phyloP scores from a whole-genome alignment of 305 asterid genomes.

The Fraxinus platypoda region DNA sequence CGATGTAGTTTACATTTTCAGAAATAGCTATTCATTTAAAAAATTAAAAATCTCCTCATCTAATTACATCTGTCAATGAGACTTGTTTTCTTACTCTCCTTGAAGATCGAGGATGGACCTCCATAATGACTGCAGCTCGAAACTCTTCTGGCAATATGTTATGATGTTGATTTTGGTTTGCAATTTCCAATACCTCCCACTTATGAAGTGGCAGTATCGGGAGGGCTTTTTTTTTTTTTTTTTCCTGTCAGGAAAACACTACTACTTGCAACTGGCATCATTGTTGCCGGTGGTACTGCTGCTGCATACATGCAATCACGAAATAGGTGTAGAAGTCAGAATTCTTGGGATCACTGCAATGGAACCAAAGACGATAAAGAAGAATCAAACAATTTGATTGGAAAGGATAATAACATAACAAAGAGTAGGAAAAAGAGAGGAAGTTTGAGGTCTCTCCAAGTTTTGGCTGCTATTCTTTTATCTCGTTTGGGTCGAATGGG shows the following conservation, averaged over 20 bases:
- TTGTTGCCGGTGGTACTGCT: constrained; percentile 91
- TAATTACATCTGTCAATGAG: not conserved
- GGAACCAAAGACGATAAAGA: constrained; percentile 42
- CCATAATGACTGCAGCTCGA: not conserved
- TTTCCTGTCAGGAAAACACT: constrained; percentile 66
- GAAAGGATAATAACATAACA: constrained; percentile 52
- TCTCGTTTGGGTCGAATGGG: constrained; percentile 89
- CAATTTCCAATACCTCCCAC: not conserved
- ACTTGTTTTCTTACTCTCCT: constrained; percentile 15
- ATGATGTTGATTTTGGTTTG: not conserved
- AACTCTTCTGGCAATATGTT: constrained; percentile 5
- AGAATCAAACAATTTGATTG: constrained; percentile 41
- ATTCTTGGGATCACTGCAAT: constrained; percentile 46
- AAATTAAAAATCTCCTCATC: not conserved
- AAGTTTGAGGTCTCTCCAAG: constrained; percentile 83
- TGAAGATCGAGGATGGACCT: constrained; percentile 9
- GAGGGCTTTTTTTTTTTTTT: not conserved
- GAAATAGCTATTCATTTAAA: not conserved
- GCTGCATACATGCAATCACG: constrained; percentile 78
- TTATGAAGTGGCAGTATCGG: constrained; percentile 1
- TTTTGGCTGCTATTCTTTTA: constrained; percentile 81
- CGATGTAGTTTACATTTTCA: not conserved
- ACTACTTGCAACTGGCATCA: constrained; percentile 79
- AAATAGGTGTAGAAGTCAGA: constrained; percentile 38
- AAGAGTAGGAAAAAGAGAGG: constrained; percentile 81